phyloP scores from a whole-genome alignment of 2,329 filamentous ascomycete genomes.

The Trichoderma pleuroti region DNA sequence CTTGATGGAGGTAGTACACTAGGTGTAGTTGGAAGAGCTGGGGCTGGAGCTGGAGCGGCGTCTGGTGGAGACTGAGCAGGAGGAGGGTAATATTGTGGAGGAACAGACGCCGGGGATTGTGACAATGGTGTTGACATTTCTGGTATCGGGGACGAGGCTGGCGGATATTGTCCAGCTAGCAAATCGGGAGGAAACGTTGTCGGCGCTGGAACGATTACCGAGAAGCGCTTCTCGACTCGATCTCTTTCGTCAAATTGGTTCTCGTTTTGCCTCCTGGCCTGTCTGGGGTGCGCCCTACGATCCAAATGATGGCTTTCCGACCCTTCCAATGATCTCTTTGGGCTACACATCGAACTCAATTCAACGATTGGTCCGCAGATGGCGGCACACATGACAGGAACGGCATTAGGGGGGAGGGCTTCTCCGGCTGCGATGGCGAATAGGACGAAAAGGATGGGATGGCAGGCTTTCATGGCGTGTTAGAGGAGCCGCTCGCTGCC shows the following conservation, averaged over 20 bases:
- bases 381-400: slow-evolving; percentile 39
- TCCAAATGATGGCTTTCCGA: not conserved
- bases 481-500: not conserved
- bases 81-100: not conserved
- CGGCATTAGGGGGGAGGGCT: slow-evolving; percentile 34
- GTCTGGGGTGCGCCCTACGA: not conserved
- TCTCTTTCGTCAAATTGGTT: not conserved
- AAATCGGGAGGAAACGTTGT: slow-evolving; percentile 29
- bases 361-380: slow-evolving; percentile 44
- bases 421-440: slow-evolving; percentile 29
- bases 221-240: slow-evolving; percentile 26
- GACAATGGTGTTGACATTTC: not conserved
- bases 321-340: not conserved
- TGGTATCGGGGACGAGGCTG: not conserved
- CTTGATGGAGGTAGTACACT: not conserved
- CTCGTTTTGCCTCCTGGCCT: not conserved
- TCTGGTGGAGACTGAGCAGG: not conserved
- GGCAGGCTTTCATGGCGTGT: slow-evolving; percentile 28
- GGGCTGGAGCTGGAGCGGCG: not conserved
- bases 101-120: not conserved
- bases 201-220: slow-evolving; percentile 31
- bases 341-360: slow-evolving; percentile 37
- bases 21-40: not conserved
- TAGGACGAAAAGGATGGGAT: slow-evolving; percentile 31
- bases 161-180: not conserved